Base-by-base conservation (phyloP, 116 monocot genomes). In the Posidonia oceanica region DNA sequence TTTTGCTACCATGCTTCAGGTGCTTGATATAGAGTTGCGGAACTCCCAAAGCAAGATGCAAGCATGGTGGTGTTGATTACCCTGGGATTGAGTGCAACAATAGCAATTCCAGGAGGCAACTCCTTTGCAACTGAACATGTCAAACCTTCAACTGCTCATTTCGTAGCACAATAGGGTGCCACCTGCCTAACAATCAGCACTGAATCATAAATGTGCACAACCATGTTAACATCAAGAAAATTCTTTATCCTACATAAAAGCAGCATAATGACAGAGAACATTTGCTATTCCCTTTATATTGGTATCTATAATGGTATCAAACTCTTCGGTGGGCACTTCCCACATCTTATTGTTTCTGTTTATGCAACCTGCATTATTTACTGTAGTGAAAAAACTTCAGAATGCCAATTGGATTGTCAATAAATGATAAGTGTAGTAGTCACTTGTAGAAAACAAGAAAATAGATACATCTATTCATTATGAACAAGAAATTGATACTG, bases 81-180 rank as follows among this genome's bases (percentile, higher is more conserved):
- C 60, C 96, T 92, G 18, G 96, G 96, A 71, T 71, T 87, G 54
- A 96, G 84, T 53, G 91, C 85, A 78, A 96, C 78, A 67, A 80
- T 73, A 63, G 91, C 96, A 58, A 96, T 64, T 10, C 96, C 96
- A 54, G 82, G 76, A 69, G 96, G 96, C 64, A 96, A 39, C 79
- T 96, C 96, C 77, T 91, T 91, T 22, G 96, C 91, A 14, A 91
- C 84, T 38, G 96, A 86, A 63, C 81, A 72, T 13, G 92, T 80
- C 71, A 96, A 63, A 22, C 96, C 96, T 74, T 96, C 91, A 68
- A 96, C 81, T 22, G 96, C 96, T 89, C 91, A 96, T 77, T 96
- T 96, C 68, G 96, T 84, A 76, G 96, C 88, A 81, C 91, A 91
- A 65, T 91, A 96, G 3, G 96, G 88, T 55, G 96, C 88, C 12